Conservation (phyloP, 106 monocot genomes). For the Platanthera guangdongensis region DNA sequence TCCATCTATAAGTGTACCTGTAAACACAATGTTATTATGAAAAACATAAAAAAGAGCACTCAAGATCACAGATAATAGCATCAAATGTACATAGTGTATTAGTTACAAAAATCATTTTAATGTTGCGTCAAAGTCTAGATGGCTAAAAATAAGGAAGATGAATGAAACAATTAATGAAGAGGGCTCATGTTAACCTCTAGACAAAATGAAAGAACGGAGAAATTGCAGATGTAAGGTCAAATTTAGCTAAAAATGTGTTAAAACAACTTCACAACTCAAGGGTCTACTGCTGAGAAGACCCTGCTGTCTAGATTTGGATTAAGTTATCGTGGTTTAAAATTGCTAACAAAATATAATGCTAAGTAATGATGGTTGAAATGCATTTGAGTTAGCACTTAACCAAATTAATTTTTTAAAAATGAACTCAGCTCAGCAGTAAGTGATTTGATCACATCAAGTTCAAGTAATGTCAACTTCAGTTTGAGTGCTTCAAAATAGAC, state of each 20-base stretch:
- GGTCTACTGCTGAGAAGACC: not conserved
- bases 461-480: not conserved
- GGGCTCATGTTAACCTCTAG: not conserved
- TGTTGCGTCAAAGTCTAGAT: not conserved
- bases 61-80: not conserved
- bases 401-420: not conserved
- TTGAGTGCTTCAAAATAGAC: not conserved
- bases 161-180: not conserved
- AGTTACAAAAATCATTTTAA: not conserved
- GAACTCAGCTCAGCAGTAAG: not conserved
- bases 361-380: not conserved
- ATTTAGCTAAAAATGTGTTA: not conserved
- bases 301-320: not conserved
- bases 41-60: conserved; percentile 2
- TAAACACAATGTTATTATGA: conserved; percentile 1
- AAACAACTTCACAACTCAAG: not conserved
- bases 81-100: not conserved
- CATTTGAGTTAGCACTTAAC: not conserved
- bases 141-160: not conserved
- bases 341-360: not conserved
- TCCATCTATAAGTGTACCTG: conserved; percentile 67
- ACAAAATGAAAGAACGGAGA: not conserved
- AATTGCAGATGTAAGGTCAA: not conserved
- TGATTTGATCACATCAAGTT: not conserved
- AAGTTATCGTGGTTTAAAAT: not conserved